Base-by-base conservation (phyloP, 768 basidiomycete species). In the Pleurotus pulmonarius region DNA sequence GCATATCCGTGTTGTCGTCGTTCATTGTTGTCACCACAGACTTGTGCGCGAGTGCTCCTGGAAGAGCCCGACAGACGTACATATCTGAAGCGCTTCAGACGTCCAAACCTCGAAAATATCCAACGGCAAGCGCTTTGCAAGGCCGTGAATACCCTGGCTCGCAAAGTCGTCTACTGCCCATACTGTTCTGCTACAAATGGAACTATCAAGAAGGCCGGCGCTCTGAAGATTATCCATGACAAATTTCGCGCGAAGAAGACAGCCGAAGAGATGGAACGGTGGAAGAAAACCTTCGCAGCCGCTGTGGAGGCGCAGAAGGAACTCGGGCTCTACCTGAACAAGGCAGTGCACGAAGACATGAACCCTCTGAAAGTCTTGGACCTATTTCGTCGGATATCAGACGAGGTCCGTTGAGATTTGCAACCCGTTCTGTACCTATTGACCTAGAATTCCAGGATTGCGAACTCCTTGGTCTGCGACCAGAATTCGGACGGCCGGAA, bases 221-320 rank as follows among this genome's bases (percentile, higher is more conserved):
- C 93, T 0, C 75, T 99, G 65, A 96, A 93, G 71, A 98, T 99
- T 66, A 90, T 95, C 49, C 97, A 99, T 66, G 97, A 98, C 75
- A 96, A 96, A 70, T 99, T 91, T 68, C 82, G 96, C 46, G 92
- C 93, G 4, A 94, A 96, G 73, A 97, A 97, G 72, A 88, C 90
- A 2, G 86, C 86, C 0, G 89, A 88, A 24, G 90, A 94, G 70
- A 85, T 94, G 77, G 92, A 92, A 62, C 87, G 83, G 63, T 95
- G 90, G 81, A 90, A 92, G 69, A 79, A 79, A 65, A 87, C 86
- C 1, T 98, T 98, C 66, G 73, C 79, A 1, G 78, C 84, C 12
- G 95, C 95, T 5, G 77, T 95, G 37, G 88, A 88, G 63, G 87
- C 89, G 9, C 89, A 94, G 67, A 94, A 90, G 69, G 94, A 96